Conservation (phyloP, 768 basidiomycete species). For the Pisolithus microcarpus region DNA sequence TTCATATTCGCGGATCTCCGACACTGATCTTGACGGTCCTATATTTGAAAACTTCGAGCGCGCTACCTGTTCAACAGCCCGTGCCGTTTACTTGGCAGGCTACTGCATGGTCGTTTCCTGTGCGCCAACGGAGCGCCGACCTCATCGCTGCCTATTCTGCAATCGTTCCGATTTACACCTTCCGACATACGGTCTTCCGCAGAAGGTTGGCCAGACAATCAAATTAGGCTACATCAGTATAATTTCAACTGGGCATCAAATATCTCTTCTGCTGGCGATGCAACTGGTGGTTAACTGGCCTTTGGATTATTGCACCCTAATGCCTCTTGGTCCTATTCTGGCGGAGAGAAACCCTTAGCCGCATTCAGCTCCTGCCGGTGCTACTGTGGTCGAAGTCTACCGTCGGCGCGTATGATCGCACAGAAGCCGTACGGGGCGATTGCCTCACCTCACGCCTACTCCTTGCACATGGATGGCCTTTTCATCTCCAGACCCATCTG, state of each 20-base stretch:
- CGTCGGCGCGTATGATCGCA: constrained; percentile 9
- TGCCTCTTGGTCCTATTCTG: constrained; percentile 3
- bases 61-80: neutral
- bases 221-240: too few relatives aligned
- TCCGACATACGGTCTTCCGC: too few relatives aligned
- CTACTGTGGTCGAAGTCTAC: constrained; percentile 21
- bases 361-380: constrained; percentile 5
- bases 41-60: neutral
- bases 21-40: too few relatives aligned
- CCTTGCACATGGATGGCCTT: constrained; percentile 8
- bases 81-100: too few relatives aligned
- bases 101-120: too few relatives aligned
- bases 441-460: constrained; percentile 15
- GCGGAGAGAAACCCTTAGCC: constrained; percentile 6
- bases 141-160: too few relatives aligned
- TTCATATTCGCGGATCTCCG: neutral
- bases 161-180: too few relatives aligned
- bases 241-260: too few relatives aligned
- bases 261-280: too few relatives aligned
- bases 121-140: too few relatives aligned
- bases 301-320: neutral
- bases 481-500: constrained; percentile 3
- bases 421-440: constrained; percentile 6
- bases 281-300: too few relatives aligned
- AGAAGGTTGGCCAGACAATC: too few relatives aligned